Evolutionary conservation across 768 basidiomycete genomes (phyloP), one percentile per base, ranked within the genome.

Genomic region (Boletus subparvulus): DNA sequence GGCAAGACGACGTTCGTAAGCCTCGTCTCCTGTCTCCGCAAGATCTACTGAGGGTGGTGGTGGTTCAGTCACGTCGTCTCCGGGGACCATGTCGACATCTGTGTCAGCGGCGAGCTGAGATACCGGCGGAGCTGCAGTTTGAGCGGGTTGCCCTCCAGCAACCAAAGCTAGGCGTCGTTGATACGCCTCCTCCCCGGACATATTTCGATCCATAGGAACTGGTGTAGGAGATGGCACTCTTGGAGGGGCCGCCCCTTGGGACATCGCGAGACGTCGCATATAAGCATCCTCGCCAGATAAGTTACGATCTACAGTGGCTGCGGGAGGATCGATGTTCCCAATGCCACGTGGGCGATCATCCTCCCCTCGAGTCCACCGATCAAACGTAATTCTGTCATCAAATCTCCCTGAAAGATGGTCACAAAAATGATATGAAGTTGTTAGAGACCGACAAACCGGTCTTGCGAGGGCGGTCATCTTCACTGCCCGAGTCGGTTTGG

Each of bases 281-380:
- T 86, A 93, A 5, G 88, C 90, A 64, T 91, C 91, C 50, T 92
- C 90, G 10, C 90, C 91, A 2, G 87, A 84, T 59, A 89, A 71
- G 36, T 71, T 74, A 28, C 74, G 73, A 42, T 82, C 78, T 4
- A 81, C 67, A 7, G 74, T 60, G 3, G 72, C 72, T n/a, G 79
- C 69, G 3, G 79, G 45, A 9, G 46, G n/a, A 21, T 65, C 51
- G 13, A 42, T 24, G 36, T 46, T 65, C 33, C 65, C 66, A 41
- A 61, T 58, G 28, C 62, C 66, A 48, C 68, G 71, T 37, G 70
- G 65, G 26, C 60, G 68, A 16, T 81, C 78, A 37, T 82, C 80
- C 39, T 87, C 80, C 7, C 76, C 76, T 50, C 82, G 76, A 44
- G 80, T 77, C 83, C 86, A 82, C 54, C 75, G 78, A 62, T 83